Base-by-base conservation (phyloP, 2,329 filamentous ascomycete genomes). In the Colletotrichum kahawae region DNA sequence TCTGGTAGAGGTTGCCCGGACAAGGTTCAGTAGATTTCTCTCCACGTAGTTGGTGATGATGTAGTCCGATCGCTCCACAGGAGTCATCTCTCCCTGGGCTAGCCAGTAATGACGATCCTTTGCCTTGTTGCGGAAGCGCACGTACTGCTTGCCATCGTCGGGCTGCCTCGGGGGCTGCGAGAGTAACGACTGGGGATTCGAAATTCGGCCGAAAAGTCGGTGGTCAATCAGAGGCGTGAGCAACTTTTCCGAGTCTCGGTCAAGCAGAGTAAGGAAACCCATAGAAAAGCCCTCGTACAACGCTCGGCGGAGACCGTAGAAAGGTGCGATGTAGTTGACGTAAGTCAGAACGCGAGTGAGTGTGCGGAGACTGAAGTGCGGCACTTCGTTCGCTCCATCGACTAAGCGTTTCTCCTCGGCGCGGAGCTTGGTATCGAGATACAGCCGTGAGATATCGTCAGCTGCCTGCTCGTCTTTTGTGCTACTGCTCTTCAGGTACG, bases 41-140 rank as follows among this genome's bases (percentile, higher is more conserved):
- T 98, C 95, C 27, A 99, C 95, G 77, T 98, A 99, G 0, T 95
- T 94, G 0, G 97, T 99, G 76, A 98, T 95, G 81, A 99, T 98
- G 84, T 99, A 99, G 83, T 98, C 95, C 1, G 92, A 87, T 76
- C 98, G 93, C 72, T 95, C 91, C 77, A 95, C 89, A 0, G 92
- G 89, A 36, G 88, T 82, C 73, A 93, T 87, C 5, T 88, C 86
- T 36, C 97, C 97, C 83, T 94, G 93, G 65, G 94, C 92, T 79
- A 99, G 91, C 95, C 96, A 98, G 82, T 98, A 97, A 78, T 98
- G 95, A 33, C 95, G 88, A 77, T 92, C 90, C 71, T 87, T 88
- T 73, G 87, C 88, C 78, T 87, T 90, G 79, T 91, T 93, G 79
- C 89, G 92, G 82, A 98, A 97, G 74, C 93, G 92, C 18, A 98